phyloP scores from a whole-genome alignment of 441 rosid genomes.

The Erodium texanum region DNA sequence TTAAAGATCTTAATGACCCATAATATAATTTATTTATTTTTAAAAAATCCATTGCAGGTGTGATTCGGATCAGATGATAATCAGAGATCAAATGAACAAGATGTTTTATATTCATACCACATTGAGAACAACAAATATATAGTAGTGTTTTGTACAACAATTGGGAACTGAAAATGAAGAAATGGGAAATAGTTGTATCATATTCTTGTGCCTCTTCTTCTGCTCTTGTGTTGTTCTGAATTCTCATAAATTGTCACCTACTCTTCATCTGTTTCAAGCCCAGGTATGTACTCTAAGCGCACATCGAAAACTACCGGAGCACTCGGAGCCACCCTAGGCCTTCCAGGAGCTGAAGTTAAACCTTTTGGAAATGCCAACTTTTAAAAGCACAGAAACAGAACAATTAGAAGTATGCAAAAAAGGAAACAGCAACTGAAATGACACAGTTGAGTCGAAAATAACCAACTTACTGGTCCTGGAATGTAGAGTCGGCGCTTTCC shows the following conservation, averaged over 20 bases:
- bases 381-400: constrained; percentile 14
- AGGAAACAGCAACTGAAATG: background rate
- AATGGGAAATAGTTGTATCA: too few relatives aligned
- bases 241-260: constrained; percentile 13
- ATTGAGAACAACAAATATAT: background rate
- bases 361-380: constrained; percentile 94
- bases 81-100: background rate
- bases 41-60: too few relatives aligned
- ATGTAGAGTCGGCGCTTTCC: constrained; percentile 84
- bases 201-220: too few relatives aligned
- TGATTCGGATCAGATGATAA: too few relatives aligned
- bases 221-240: too few relatives aligned
- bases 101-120: background rate
- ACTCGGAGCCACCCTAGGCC: constrained; percentile 90
- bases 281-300: constrained; percentile 83
- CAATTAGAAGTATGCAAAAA: constrained; percentile 3
- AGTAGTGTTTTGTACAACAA: background rate
- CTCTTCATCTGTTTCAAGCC: constrained; percentile 67
- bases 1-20: too few relatives aligned
- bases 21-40: too few relatives aligned
- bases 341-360: constrained; percentile 76
- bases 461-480: constrained; percentile 63
- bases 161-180: background rate
- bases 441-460: background rate
- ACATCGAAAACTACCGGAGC: constrained; percentile 87